Percentiles rank a stretch among this genome's conserved stretches.
phyloP scores from a whole-genome alignment of 1,139 yeast species.

The Petasospora fabianii region DNA sequence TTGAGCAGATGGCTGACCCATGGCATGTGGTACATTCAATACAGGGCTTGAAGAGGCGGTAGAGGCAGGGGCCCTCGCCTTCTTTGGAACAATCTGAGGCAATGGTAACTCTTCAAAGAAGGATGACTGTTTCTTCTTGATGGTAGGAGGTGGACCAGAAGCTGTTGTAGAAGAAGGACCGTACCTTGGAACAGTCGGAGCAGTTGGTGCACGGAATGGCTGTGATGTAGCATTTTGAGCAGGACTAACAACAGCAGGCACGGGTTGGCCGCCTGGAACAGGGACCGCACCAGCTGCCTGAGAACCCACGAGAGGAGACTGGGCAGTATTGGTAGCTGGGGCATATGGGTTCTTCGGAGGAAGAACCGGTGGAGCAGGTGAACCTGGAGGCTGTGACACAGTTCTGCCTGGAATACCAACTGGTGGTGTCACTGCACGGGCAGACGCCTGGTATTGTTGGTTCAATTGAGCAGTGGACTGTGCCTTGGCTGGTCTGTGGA shows the following conservation, averaged over 20 bases:
- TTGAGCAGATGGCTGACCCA: background rate
- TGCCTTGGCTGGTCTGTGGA: slow-evolving; percentile 27
- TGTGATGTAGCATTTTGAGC: background rate
- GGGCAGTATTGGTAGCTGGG: background rate
- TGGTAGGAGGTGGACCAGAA: slow-evolving; percentile 3
- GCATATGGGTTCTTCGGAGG: background rate
- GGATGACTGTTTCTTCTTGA: slow-evolving; percentile 33
- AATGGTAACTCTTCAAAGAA: slow-evolving; percentile 57
- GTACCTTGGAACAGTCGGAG: background rate
- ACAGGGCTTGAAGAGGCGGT: slow-evolving; percentile 7
- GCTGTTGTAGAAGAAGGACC: background rate
- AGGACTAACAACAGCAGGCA: background rate
- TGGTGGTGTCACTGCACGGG: background rate
- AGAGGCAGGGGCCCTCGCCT: slow-evolving; percentile 9
- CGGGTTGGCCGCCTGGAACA: too few species aligned
- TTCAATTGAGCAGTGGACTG: slow-evolving; percentile 7
- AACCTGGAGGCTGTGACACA: background rate
- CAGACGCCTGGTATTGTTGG: slow-evolving; percentile 7
- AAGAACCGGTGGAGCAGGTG: background rate
- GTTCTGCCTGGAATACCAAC: background rate
- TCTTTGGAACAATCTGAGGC: slow-evolving; percentile 21
- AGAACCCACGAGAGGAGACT: too few species aligned
- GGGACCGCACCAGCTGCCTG: too few species aligned
- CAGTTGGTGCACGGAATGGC: background rate
- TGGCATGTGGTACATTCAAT: too few species aligned